Evolutionary conservation across 441 rosid genomes (phyloP).

Genomic region (Corymbia calophylla): DNA sequence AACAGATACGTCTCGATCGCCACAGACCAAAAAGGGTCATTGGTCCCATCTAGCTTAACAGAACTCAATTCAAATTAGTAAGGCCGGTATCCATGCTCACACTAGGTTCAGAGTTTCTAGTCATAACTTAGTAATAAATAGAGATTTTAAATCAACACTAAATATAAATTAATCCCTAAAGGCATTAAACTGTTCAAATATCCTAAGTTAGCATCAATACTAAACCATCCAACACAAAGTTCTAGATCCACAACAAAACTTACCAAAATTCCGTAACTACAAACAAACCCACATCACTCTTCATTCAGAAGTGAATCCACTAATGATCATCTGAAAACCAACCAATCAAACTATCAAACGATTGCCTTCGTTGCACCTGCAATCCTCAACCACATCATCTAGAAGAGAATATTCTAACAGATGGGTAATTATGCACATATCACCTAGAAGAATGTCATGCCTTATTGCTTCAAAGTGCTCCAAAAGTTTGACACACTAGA

Average conservation of each 20-base stretch:
- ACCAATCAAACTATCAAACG: not conserved
- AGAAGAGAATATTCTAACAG: not conserved
- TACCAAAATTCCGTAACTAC: not conserved
- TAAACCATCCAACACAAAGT: not conserved
- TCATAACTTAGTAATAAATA: too few relatives aligned
- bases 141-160: too few relatives aligned
- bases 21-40: too few relatives aligned
- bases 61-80: too few relatives aligned
- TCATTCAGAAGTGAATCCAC: not conserved
- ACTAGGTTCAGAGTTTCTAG: too few relatives aligned
- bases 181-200: not conserved
- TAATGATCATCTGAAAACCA: not conserved
- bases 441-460: not conserved
- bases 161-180: not conserved
- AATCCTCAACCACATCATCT: not conserved
- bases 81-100: too few relatives aligned
- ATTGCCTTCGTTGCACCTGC: not conserved
- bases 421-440: accelerated
- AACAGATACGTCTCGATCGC: too few relatives aligned
- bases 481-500: too few relatives aligned
- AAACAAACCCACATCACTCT: not conserved
- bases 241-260: not conserved
- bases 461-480: not conserved
- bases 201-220: not conserved
- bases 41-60: too few relatives aligned